A percentile compares a stretch with the other conserved stretches of the same genome.
phyloP scores from a whole-genome alignment of 306 rosid genomes.

The Vigna unguiculata region DNA sequence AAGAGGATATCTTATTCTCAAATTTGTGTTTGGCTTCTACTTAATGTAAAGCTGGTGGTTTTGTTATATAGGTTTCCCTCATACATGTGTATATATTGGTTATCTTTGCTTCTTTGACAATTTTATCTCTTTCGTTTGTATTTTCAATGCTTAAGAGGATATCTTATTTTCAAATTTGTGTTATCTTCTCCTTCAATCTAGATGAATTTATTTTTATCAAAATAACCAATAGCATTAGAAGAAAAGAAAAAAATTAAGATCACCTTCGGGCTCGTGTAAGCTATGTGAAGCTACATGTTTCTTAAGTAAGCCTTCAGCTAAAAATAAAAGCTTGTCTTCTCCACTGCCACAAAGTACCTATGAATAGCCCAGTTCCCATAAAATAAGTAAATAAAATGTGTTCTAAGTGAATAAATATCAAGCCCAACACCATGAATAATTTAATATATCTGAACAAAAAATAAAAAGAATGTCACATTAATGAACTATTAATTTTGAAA shows the following conservation, averaged over 20 bases:
- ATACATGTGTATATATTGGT: no score
- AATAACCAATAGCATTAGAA: neutral
- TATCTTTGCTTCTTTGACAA: no score
- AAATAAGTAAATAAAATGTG: slow-evolving; percentile 36
- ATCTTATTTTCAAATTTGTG: no score
- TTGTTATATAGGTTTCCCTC: no score
- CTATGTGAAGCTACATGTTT: slow-evolving; percentile 93
- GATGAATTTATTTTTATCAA: slow-evolving; percentile 3
- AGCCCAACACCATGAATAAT: slow-evolving; percentile 9
- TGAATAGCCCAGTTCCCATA: slow-evolving; percentile 46
- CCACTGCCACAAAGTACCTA: slow-evolving; percentile 87
- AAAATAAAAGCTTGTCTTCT: slow-evolving; percentile 79
- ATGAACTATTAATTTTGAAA: slow-evolving; percentile 14
- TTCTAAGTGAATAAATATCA: slow-evolving; percentile 19
- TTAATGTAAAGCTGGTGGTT: no score
- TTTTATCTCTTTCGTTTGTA: no score
- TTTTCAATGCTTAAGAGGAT: no score
- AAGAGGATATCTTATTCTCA: no score
- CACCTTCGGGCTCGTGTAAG: slow-evolving; percentile 97
- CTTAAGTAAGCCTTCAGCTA: slow-evolving; percentile 97
- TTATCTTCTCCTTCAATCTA: slow-evolving; percentile 6
- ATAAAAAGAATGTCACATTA: slow-evolving; percentile 12
- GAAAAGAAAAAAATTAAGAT: slow-evolving; percentile 14
- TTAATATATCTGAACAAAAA: slow-evolving; percentile 18
- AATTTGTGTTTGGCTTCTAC: no score